Conservation (phyloP, 805 yeast genomes). For the Kluyveromyces dobzhanskii region DNA sequence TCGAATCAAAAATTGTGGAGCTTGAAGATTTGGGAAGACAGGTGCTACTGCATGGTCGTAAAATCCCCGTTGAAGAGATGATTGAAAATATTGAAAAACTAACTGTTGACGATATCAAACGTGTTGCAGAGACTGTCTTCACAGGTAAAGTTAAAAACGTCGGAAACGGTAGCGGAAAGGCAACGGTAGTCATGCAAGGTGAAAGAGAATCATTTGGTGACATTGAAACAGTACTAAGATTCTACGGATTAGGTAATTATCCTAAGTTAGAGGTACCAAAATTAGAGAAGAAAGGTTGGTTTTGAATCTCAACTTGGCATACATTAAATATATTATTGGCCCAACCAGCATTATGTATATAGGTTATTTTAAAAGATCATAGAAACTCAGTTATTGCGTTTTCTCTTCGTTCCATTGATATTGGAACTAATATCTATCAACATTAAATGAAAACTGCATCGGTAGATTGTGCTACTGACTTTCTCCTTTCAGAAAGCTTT, state of each 20-base stretch:
- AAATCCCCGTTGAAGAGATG: conserved; percentile 75
- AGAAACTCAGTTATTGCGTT: too few species aligned
- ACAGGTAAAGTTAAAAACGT: conserved; percentile 48
- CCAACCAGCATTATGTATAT: too few species aligned
- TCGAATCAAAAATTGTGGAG: conserved; percentile 89
- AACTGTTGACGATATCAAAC: conserved; percentile 56
- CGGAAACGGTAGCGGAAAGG: conserved; percentile 50
- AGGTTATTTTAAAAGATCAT: too few species aligned
- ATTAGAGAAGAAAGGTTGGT: conserved; percentile 19
- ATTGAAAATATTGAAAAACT: conserved; percentile 63
- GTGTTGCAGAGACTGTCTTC: conserved; percentile 67
- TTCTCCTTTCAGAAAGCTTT: conserved; percentile 15
- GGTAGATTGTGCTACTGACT: conserved; percentile 9
- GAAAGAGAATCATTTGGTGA: conserved; percentile 81
- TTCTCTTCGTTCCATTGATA: too few species aligned
- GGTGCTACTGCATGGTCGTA: conserved; percentile 71
- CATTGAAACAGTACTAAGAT: conserved; percentile 51
- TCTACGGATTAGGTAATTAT: conserved; percentile 62
- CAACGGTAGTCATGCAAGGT: conserved; percentile 90
- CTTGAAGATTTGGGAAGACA: conserved; percentile 95
- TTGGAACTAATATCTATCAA: too few species aligned
- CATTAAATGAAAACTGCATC: conserved; percentile 22
- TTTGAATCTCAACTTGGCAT: conserved; percentile 9
- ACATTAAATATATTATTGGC: not conserved
- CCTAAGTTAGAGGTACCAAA: conserved; percentile 9